phyloP scores from a whole-genome alignment of 1,284 basidiomycete species.

The Quambalaria eucalypti region DNA sequence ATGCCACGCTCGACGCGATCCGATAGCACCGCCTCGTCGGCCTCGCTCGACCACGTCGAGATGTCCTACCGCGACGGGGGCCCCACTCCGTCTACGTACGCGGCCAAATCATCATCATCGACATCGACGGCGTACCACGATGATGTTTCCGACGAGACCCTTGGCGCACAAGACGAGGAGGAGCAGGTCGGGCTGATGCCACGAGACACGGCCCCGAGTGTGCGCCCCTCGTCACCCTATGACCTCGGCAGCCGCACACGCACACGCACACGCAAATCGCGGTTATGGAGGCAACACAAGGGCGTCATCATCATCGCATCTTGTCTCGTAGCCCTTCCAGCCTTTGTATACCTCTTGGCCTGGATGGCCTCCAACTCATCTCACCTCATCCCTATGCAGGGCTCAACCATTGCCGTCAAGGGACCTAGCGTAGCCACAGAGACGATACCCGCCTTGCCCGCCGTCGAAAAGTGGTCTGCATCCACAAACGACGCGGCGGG shows the following conservation, averaged over 20 bases:
- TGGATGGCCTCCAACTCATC: conserved; percentile 6
- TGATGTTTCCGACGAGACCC: conserved; percentile 3
- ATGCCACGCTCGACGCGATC: conserved; percentile 2
- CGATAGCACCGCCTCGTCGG: conserved; percentile 21
- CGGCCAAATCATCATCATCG: too few species aligned
- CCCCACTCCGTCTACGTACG: not conserved
- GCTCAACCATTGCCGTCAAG: not conserved
- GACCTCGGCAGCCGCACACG: not conserved
- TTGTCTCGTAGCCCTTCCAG: not conserved
- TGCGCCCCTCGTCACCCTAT: not conserved
- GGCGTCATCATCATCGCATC: not conserved
- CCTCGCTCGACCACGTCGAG: conserved; percentile 14
- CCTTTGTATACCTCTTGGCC: conserved; percentile 4
- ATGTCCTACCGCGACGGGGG: not conserved
- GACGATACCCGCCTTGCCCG: not conserved
- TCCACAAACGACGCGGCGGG: conserved; percentile 17
- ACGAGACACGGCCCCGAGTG: conserved; percentile 3
- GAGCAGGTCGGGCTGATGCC: conserved; percentile 31
- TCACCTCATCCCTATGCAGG: not conserved
- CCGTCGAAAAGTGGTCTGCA: conserved; percentile 8
- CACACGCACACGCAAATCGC: not conserved
- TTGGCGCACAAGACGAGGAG: conserved; percentile 15
- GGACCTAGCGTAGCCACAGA: not conserved
- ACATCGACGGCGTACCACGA: not conserved
- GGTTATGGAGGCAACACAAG: not conserved